Percentiles rank a stretch among this genome's conserved stretches.
phyloP scores from a whole-genome alignment of 2,329 filamentous ascomycete species.

The Ceratocystis huliohia region DNA sequence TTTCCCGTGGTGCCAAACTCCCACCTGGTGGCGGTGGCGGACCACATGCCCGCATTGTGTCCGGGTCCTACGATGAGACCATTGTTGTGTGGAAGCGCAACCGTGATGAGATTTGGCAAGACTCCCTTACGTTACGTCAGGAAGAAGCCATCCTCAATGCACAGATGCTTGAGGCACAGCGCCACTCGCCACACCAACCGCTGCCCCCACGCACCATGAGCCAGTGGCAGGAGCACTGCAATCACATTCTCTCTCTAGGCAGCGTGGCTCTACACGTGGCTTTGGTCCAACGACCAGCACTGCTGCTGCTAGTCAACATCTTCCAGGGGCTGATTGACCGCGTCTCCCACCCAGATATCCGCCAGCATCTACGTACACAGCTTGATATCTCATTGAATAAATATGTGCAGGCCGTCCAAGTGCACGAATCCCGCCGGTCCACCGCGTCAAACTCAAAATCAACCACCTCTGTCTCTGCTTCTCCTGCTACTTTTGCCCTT shows the following conservation, averaged over 20 bases:
- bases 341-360: slow-evolving; percentile 36
- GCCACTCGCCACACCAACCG: not conserved
- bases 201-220: not conserved
- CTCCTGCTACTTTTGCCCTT: not conserved
- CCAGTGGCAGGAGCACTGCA: slow-evolving; percentile 24
- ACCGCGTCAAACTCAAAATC: no score
- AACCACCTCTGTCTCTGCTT: not conserved
- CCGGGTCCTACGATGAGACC: slow-evolving; percentile 88
- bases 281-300: slow-evolving; percentile 36
- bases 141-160: slow-evolving; percentile 52
- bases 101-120: slow-evolving; percentile 71
- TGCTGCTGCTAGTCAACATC: slow-evolving; percentile 37
- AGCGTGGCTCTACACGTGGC: slow-evolving; percentile 35
- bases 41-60: slow-evolving; percentile 86
- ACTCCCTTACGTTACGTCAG: slow-evolving; percentile 61
- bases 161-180: slow-evolving; percentile 20
- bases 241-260: slow-evolving; percentile 40
- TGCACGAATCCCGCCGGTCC: not conserved
- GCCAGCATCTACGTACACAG: slow-evolving; percentile 38
- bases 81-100: slow-evolving; percentile 92
- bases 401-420: not conserved
- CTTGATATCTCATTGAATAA: slow-evolving; percentile 36
- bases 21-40: slow-evolving; percentile 85
- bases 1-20: slow-evolving; percentile 69
- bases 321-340: slow-evolving; percentile 41